Base-by-base conservation (phyloP, 2,329 filamentous ascomycete species). In the Colletotrichum horii region DNA sequence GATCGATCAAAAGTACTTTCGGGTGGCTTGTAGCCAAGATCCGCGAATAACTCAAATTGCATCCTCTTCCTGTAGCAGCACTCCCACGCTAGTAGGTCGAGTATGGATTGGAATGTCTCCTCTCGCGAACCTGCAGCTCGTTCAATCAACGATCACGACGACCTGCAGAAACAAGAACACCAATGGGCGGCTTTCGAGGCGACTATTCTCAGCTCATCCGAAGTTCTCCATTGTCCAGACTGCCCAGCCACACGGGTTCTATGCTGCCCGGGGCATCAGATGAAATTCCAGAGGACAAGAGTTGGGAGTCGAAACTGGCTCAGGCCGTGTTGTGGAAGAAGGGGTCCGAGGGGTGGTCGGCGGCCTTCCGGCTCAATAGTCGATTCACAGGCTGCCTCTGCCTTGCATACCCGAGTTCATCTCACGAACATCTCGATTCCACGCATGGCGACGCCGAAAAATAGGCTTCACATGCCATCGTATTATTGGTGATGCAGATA, bases 391-490 rank as follows among this genome's bases (percentile, higher is more conserved):
- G 26, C 62, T 22, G 43, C 55, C 26, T 64, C 38, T 75, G 58
- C 48, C 56, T 69, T 71, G 65, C 70, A 32, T 74, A 60, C 64
- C 64, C 70, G 48, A 65, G 34, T 16, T 68, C 48, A 65, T 65
- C 26, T 48, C 32, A 38, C 61, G 38, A 43, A 16, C 43, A 65
- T 62, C 16, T 19, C 28, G 61, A 30, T 60, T 16, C n/a, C 11
- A 36, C 36, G 56, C 38, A 56, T 64, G 38, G 11, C 15, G 34
- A 69, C 28, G 12, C 58, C 56, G 70, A 64, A 11, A n/a, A 15
- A 32, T 30, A 60, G 34, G 65, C 58, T 60, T 74, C 64, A 69
- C 70, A 65, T 69, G 64, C 24, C 69, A 60, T 76, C 65, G 69
- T 69, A 60, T 48, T 69, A 55, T 58, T 48, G 28, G 26, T 3